phyloP scores from a whole-genome alignment of 768 basidiomycete genomes.

The Trametes cubensis region DNA sequence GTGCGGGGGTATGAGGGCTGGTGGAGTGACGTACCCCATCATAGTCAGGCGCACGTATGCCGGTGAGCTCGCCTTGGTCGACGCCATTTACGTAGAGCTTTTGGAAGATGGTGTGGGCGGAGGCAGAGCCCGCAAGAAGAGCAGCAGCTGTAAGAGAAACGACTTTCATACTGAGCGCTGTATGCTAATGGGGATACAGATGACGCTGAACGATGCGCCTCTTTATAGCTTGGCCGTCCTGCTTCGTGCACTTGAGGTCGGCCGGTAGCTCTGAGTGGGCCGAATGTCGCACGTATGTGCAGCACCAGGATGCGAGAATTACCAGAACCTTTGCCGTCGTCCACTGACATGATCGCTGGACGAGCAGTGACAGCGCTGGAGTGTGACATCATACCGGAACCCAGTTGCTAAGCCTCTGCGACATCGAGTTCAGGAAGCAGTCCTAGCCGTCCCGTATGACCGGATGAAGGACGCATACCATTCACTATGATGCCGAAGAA shows the following conservation, averaged over 20 bases:
- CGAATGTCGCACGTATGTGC: too few relatives aligned
- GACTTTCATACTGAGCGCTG: neutral
- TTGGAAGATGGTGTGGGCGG: slow-evolving; percentile 58
- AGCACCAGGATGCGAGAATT: neutral
- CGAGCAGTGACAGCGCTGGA: too few relatives aligned
- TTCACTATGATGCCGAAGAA: neutral
- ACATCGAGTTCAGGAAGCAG: neutral
- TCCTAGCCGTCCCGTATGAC: neutral
- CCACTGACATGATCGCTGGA: neutral
- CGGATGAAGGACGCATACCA: neutral
- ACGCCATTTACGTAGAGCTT: slow-evolving; percentile 57
- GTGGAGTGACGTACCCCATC: slow-evolving; percentile 44
- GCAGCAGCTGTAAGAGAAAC: neutral
- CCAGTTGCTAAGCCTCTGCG: neutral
- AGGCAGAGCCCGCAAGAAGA: slow-evolving; percentile 32
- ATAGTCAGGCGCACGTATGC: slow-evolving; percentile 49
- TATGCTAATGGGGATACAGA: too few relatives aligned
- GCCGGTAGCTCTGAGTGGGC: too few relatives aligned
- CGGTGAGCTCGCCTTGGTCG: slow-evolving; percentile 46
- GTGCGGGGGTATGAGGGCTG: neutral
- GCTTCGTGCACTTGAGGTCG: too few relatives aligned
- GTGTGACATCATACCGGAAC: slow-evolving; percentile 3
- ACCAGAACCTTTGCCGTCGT: slow-evolving; percentile 1
- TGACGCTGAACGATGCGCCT: neutral
- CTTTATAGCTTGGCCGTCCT: neutral